Percentiles rank a stretch among this genome's conserved stretches.
phyloP scores from a whole-genome alignment of 1,139 yeast species.

The Sugiyamaella paludigena region DNA sequence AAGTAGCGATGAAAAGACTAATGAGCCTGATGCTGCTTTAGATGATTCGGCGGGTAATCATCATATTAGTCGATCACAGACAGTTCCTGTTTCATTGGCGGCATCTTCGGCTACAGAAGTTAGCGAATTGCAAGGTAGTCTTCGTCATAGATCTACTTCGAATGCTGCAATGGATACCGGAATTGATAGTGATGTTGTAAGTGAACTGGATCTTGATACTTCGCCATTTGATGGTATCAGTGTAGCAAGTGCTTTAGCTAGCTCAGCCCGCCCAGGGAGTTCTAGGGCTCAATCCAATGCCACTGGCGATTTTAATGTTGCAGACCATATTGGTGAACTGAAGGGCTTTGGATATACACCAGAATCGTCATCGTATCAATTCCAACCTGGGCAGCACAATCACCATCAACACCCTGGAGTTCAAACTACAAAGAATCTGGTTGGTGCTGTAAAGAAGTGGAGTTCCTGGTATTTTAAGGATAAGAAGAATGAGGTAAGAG shows the following conservation, averaged over 20 bases:
- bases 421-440: slow-evolving; percentile 16
- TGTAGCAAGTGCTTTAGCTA: background rate
- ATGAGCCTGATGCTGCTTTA: background rate
- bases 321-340: slow-evolving; percentile 26
- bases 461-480: slow-evolving; percentile 34
- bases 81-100: slow-evolving; percentile 4
- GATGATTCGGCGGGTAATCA: background rate
- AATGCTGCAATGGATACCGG: background rate
- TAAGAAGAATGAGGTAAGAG: slow-evolving; percentile 12
- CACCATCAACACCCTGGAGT: no score
- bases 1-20: slow-evolving; percentile 1
- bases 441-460: slow-evolving; percentile 34
- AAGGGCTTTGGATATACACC: slow-evolving; percentile 17
- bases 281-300: background rate
- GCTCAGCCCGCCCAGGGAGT: no score
- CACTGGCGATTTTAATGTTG: slow-evolving; percentile 4
- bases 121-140: slow-evolving; percentile 8
- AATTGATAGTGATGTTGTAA: slow-evolving; percentile 9
- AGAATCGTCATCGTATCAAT: background rate
- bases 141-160: slow-evolving; percentile 14
- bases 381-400: background rate
- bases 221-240: background rate
- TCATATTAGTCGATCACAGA: slow-evolving; percentile 1
- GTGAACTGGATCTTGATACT: slow-evolving; percentile 12
- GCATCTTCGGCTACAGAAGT: slow-evolving; percentile 14